These are phyloP conservation scores for Colletotrichum kahawae DNA, from an alignment of 2,329 filamentous ascomycete genomes.

Conservation along the genomic window DNA sequence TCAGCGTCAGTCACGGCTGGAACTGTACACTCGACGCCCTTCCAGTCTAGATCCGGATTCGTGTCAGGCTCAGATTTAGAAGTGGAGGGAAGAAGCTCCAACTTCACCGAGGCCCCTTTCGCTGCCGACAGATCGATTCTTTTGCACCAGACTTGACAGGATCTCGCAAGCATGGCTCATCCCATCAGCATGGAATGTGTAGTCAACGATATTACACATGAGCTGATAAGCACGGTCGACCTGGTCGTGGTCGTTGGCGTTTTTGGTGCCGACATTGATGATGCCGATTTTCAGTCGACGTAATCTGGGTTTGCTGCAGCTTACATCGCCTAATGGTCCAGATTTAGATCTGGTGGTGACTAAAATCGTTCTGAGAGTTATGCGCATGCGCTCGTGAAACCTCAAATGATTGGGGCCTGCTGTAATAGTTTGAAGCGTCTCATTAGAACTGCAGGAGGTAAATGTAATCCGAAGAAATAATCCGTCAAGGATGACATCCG, in stretches of 20 bases:
- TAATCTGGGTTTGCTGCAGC: neutral
- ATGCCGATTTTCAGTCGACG: neutral
- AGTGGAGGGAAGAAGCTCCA: no score
- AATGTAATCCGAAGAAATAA: neutral
- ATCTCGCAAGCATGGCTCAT: neutral
- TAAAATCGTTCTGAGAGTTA: neutral
- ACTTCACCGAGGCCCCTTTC: neutral
- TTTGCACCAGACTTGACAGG: neutral
- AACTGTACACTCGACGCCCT: neutral
- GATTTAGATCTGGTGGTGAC: neutral
- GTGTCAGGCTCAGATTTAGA: neutral
- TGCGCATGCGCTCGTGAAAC: neutral
- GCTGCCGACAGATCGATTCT: neutral
- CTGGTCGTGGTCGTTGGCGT: neutral
- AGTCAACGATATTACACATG: neutral
- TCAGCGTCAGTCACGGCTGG: neutral
- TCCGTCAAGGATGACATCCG: neutral
- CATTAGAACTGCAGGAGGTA: neutral
- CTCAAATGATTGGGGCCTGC: neutral
- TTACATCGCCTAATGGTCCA: neutral
- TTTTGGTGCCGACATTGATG: neutral
- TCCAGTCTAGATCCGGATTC: neutral
- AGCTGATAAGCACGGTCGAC: neutral
- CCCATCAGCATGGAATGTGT: neutral
- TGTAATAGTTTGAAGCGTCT: neutral